These are phyloP conservation scores for Globisporangium megalacanthum DNA, from an alignment of 352 stramenopile genomes.

Conservation along the genomic window DNA sequence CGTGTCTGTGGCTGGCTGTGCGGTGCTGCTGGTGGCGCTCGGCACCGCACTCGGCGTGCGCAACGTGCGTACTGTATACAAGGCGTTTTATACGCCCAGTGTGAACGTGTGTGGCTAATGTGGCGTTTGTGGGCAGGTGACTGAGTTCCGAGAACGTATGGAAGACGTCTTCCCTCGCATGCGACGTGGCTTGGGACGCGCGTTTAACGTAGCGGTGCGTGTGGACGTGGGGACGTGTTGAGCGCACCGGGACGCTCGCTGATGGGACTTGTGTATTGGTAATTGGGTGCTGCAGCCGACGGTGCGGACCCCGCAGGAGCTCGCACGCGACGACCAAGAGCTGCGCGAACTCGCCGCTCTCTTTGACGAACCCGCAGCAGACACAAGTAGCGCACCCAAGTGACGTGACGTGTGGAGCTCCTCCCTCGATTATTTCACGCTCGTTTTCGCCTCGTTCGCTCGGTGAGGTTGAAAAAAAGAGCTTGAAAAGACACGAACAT, in stretches of 20 bases:
- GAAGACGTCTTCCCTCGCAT: conserved; percentile 22
- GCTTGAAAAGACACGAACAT: no score
- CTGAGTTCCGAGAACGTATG: conserved; percentile 35
- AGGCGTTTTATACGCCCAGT: no score
- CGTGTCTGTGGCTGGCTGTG: conserved; percentile 33
- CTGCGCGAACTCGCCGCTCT: conserved; percentile 19
- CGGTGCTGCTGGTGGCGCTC: conserved; percentile 27
- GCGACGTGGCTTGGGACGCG: conserved; percentile 9
- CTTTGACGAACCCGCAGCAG: conserved; percentile 14
- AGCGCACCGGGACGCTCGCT: no score
- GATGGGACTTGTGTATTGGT: no score
- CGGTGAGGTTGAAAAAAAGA: no score
- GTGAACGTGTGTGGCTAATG: no score
- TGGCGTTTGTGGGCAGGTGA: conserved; percentile 13
- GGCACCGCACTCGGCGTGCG: conserved; percentile 27
- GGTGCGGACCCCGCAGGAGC: conserved; percentile 3
- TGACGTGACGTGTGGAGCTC: not conserved
- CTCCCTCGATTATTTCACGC: not conserved
- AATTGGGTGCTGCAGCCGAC: not conserved
- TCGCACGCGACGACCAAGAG: conserved; percentile 20
- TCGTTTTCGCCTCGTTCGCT: not conserved
- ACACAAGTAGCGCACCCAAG: not conserved
- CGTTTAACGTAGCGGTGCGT: conserved; percentile 21
- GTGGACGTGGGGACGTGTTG: no score
- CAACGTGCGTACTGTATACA: conserved; percentile 46